Conservation (phyloP, 352 stramenopile species). For the Phytophthora gonapodyides region DNA sequence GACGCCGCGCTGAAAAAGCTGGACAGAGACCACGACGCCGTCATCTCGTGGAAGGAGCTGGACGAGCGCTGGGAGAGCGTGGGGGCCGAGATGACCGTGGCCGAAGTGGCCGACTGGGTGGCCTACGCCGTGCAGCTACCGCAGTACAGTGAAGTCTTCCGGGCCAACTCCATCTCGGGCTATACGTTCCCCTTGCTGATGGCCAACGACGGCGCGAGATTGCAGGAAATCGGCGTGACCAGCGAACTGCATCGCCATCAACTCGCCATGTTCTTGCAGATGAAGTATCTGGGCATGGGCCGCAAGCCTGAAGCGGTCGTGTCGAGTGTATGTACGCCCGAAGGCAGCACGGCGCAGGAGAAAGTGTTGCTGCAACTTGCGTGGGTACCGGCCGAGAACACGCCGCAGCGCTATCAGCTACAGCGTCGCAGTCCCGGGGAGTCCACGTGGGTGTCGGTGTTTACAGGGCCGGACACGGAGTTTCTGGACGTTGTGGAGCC, state of each 20-base stretch:
- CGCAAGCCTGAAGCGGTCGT: constrained; percentile 55
- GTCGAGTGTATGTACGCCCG: constrained; percentile 44
- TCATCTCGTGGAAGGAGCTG: constrained; percentile 84
- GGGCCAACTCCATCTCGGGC: constrained; percentile 78
- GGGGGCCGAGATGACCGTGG: constrained; percentile 86
- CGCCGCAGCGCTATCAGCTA: constrained; percentile 68
- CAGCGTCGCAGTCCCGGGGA: constrained; percentile 70
- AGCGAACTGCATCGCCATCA: constrained; percentile 79
- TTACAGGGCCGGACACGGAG: constrained; percentile 66
- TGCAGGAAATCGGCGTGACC: constrained; percentile 75
- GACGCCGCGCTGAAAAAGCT: constrained; percentile 74
- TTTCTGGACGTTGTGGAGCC: constrained; percentile 68
- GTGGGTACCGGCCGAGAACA: constrained; percentile 54
- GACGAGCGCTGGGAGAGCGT: constrained; percentile 81
- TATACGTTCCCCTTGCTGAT: constrained; percentile 89
- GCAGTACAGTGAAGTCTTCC: constrained; percentile 82
- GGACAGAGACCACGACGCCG: constrained; percentile 75
- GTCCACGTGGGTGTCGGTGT: constrained; percentile 59
- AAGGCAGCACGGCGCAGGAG: constrained; percentile 27
- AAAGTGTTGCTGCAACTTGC: constrained; percentile 59
- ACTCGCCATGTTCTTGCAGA: constrained; percentile 81
- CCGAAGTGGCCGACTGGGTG: constrained; percentile 84
- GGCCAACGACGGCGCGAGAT: constrained; percentile 72
- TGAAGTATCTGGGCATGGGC: constrained; percentile 83
- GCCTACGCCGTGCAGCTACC: constrained; percentile 79